Evolutionary conservation across 108 stramenopile species (phyloP), one percentile per base, ranked within the genome.

Genomic region (Nannochloropsis salina): DNA sequence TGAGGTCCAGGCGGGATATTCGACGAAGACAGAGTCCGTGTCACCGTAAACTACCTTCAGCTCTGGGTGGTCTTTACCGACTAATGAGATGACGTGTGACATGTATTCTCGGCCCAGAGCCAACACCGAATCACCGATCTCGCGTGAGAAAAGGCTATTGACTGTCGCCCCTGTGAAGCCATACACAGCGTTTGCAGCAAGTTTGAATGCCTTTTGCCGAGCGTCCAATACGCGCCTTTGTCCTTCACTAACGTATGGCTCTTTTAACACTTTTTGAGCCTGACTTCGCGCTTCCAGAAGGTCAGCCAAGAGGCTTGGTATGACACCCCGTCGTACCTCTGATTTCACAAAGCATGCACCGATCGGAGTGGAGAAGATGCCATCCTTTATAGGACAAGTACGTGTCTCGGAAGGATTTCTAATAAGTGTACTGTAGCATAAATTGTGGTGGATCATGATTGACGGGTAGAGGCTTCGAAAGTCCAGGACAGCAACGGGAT

Each of bases 381-480:
- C 61, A 15, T 4, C 8, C 15, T 74, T n/a, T 74, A 0, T 1
- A n/a, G 2, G 15, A n/a, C 61, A 15, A n/a, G 15, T 6, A 15
- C n/a, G 61, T n/a, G n/a, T 4, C 61, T 74, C 20, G 20, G 61
- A 6, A n/a, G 61, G 61, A n/a, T 74, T n/a, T 15, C n/a, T 74
- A n/a, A 74, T n/a, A 4, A 74, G 61, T 0, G 61, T 74, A n/a
- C 61, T 74, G 61, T 74, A 74, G n/a, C 61, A 74, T n/a, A 6
- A 74, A 74, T 74, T 74, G 61, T 74, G 61, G 15, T 74, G 61
- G 4, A 74, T n/a, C 61, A 74, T 74, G 61, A 74, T 74, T n/a
- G 61, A 74, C 15, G 61, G 61, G n/a, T 74, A 74, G 20, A 74
- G 61, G n/a, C 61, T 74, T 74, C 61, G 4, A n/a, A 74, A 74